Percentiles rank a stretch among this genome's conserved stretches.
These are phyloP conservation scores for Baorangia bicolor DNA, from an alignment of 768 basidiomycete genomes.

Conservation along the genomic window DNA sequence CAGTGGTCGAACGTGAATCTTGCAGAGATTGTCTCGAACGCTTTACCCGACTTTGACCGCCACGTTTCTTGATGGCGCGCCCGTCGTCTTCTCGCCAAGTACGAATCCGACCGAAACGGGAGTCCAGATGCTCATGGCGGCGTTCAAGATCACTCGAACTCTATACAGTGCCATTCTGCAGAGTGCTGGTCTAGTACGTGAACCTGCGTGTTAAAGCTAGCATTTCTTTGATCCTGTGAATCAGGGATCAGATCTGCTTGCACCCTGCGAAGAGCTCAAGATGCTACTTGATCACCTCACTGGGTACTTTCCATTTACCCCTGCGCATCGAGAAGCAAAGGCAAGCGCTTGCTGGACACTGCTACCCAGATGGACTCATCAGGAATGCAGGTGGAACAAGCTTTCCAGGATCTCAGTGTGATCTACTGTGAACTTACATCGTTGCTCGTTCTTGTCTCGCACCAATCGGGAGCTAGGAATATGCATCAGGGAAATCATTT, in stretches of 20 bases:
- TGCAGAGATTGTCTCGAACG: constrained; percentile 65
- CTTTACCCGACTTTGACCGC: constrained; percentile 80
- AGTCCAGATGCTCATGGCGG: constrained; percentile 54
- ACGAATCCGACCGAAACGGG: constrained; percentile 58
- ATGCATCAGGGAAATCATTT: constrained; percentile 7
- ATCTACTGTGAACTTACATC: constrained; percentile 78
- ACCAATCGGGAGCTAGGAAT: constrained; percentile 10
- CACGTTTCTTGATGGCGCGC: constrained; percentile 85
- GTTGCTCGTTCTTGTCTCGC: constrained; percentile 47
- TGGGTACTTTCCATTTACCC: constrained; percentile 80
- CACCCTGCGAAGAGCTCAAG: constrained; percentile 48
- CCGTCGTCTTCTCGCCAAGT: constrained; percentile 73
- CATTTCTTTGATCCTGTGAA: constrained; percentile 12
- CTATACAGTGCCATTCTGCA: constrained; percentile 61
- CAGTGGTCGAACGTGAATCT: constrained; percentile 11
- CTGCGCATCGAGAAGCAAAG: constrained; percentile 57
- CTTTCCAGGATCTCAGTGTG: constrained; percentile 69
- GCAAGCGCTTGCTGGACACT: constrained; percentile 23
- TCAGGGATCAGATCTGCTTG: constrained; percentile 23
- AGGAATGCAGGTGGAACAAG: constrained; percentile 55
- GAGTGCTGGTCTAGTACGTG: constrained; percentile 37
- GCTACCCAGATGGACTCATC: constrained; percentile 3
- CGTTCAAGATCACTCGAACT: constrained; percentile 54
- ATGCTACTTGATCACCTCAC: constrained; percentile 70
- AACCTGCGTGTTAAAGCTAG: neutral